Evolutionary conservation across 805 yeast species (phyloP).

Genomic region (Candida morakotiae): DNA sequence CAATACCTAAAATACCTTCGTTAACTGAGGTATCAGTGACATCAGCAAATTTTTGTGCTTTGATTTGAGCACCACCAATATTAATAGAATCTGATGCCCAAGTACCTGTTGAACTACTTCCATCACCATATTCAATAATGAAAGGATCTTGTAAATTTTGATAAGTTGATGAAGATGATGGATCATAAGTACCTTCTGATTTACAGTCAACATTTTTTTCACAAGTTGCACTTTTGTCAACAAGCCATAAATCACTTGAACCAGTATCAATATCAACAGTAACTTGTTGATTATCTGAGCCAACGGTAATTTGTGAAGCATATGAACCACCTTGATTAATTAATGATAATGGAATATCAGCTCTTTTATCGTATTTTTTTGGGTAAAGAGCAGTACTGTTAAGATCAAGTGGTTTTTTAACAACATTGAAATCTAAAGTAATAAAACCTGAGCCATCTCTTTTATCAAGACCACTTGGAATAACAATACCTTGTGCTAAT

Average conservation of each 20-base stretch:
- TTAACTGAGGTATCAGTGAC: constrained; percentile 47
- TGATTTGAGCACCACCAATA: constrained; percentile 11
- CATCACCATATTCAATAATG: constrained; percentile 10
- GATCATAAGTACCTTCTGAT: constrained; percentile 13
- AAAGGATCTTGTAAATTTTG: constrained; percentile 7
- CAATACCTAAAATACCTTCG: constrained; percentile 72
- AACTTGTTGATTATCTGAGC: constrained; percentile 14
- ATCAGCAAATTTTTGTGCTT: constrained; percentile 16
- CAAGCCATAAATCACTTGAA: constrained; percentile 24
- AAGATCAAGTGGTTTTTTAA: not conserved
- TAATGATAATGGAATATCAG: constrained; percentile 1
- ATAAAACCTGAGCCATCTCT: constrained; percentile 6
- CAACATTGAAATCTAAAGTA: constrained; percentile 8
- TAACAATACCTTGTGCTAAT: constrained; percentile 6
- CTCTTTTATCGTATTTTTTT: not conserved
- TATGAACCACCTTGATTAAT: constrained; percentile 4
- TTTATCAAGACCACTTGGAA: constrained; percentile 5
- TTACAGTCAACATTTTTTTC: constrained; percentile 10
- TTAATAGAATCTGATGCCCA: constrained; percentile 13
- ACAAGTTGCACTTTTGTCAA: constrained; percentile 21
- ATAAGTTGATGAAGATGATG: constrained; percentile 5
- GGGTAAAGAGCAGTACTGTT: not conserved
- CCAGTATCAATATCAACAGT: constrained; percentile 22
- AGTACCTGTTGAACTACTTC: constrained; percentile 11
- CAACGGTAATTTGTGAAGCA: constrained; percentile 7